Evolutionary conservation across 2,329 filamentous ascomycete genomes (phyloP).

Genomic region (Aspergillus bombycis): DNA sequence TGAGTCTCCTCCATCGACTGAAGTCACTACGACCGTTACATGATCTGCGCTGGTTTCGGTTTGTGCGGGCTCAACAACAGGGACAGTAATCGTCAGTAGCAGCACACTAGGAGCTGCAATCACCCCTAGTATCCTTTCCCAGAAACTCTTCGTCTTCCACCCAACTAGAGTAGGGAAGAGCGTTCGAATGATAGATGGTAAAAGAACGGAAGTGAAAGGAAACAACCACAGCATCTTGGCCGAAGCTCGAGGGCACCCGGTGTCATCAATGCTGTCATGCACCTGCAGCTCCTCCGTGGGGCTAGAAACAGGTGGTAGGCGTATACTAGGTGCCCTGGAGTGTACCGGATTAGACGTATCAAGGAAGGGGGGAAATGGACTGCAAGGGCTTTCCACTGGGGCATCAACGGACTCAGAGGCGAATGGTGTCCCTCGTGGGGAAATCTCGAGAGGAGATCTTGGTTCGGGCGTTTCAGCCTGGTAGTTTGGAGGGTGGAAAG

Average conservation of each 20-base stretch:
- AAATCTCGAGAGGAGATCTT: slow-evolving; percentile 33
- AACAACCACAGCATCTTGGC: slow-evolving; percentile 76
- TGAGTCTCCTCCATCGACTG: slow-evolving; percentile 22
- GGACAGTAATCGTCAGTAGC: slow-evolving; percentile 83
- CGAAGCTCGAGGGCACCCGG: slow-evolving; percentile 43
- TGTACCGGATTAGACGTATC: slow-evolving; percentile 57
- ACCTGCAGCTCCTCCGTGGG: slow-evolving; percentile 34
- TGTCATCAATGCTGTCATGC: slow-evolving; percentile 37
- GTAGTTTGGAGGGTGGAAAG: slow-evolving; percentile 44
- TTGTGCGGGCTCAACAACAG: slow-evolving; percentile 76
- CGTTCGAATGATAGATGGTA: slow-evolving; percentile 70
- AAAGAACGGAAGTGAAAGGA: slow-evolving; percentile 71
- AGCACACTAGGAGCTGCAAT: slow-evolving; percentile 90
- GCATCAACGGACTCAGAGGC: slow-evolving; percentile 14
- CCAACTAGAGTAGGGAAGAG: slow-evolving; percentile 84
- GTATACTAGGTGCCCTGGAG: slow-evolving; percentile 59
- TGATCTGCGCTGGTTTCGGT: slow-evolving; percentile 53
- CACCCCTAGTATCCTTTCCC: slow-evolving; percentile 79
- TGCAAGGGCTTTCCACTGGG: slow-evolving; percentile 46
- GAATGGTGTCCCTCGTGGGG: slow-evolving; percentile 30
- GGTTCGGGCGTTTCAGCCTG: slow-evolving; percentile 25
- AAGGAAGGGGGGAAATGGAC: slow-evolving; percentile 70
- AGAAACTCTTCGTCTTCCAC: slow-evolving; percentile 81
- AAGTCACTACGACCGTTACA: slow-evolving; percentile 29
- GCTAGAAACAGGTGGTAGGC: slow-evolving; percentile 53